These are phyloP conservation scores for Canna indica DNA, from an alignment of 176 grass and related monocot species.

Conservation along the genomic window DNA sequence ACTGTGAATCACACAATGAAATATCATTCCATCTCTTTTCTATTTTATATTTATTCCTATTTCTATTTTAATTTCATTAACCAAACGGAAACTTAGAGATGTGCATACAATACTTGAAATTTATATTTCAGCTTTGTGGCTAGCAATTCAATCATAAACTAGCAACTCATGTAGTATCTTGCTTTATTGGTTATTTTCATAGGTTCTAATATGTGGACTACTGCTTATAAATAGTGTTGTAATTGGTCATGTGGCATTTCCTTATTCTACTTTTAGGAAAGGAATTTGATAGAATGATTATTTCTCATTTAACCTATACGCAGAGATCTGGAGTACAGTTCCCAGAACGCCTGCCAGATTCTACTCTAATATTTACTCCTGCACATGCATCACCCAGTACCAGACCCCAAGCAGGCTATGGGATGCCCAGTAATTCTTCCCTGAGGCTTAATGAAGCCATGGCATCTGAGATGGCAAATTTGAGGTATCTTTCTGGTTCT, in stretches of 20 bases:
- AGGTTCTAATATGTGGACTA: too few species aligned
- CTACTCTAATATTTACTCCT: slow-evolving; percentile 54
- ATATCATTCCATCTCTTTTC: too few species aligned
- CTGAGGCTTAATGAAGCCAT: slow-evolving; percentile 63
- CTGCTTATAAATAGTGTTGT: background rate
- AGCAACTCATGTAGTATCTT: background rate
- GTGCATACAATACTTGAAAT: background rate
- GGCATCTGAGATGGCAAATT: slow-evolving; percentile 45
- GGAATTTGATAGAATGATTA: background rate
- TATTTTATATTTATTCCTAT: too few species aligned
- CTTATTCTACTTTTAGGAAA: background rate
- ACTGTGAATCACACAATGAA: too few species aligned
- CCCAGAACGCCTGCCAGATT: slow-evolving; percentile 43
- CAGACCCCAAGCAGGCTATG: slow-evolving; percentile 31
- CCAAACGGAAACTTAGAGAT: background rate
- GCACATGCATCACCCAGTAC: slow-evolving; percentile 6
- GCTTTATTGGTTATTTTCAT: background rate
- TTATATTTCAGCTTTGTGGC: background rate
- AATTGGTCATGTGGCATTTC: too few species aligned
- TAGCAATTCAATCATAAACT: background rate
- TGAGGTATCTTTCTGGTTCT: slow-evolving; percentile 32
- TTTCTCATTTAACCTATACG: slow-evolving; percentile 8
- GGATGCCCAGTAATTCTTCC: slow-evolving; percentile 54
- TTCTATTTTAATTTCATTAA: background rate
- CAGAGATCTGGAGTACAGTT: slow-evolving; percentile 67